phyloP scores from a whole-genome alignment of 306 rosid genomes.

The Cucumis melo region DNA sequence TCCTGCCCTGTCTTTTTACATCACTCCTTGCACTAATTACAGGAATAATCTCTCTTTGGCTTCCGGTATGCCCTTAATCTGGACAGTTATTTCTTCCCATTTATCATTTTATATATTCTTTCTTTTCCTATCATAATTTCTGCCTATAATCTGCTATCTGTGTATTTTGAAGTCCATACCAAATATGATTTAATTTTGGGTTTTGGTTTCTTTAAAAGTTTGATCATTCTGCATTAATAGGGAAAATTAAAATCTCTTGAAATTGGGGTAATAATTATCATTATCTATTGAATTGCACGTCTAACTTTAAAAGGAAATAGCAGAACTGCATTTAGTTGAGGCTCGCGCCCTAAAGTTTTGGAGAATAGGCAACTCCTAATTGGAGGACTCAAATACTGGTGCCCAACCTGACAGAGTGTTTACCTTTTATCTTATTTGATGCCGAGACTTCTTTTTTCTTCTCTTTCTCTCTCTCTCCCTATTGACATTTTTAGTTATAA shows the following conservation, averaged over 20 bases:
- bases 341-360: neutral
- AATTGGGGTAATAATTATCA: neutral
- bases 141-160: neutral
- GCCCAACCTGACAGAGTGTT: neutral
- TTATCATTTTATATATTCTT: neutral
- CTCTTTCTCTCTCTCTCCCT: neutral
- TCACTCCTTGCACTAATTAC: constrained; percentile 19
- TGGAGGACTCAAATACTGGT: neutral
- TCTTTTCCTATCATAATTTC: neutral
- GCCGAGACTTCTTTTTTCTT: neutral
- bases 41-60: constrained; percentile 21
- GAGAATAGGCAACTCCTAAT: neutral
- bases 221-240: neutral
- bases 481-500: neutral
- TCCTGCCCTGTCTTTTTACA: constrained; percentile 36
- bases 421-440: neutral
- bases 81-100: neutral
- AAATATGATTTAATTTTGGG: neutral
- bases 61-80: constrained; percentile 29
- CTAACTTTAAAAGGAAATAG: neutral
- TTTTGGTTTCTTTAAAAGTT: neutral
- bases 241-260: neutral
- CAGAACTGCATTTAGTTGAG: neutral
- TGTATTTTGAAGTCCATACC: neutral
- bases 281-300: neutral